Evolutionary conservation across 2,329 filamentous ascomycete genomes (phyloP).

Genomic region (Colletotrichum orchidophilum): DNA sequence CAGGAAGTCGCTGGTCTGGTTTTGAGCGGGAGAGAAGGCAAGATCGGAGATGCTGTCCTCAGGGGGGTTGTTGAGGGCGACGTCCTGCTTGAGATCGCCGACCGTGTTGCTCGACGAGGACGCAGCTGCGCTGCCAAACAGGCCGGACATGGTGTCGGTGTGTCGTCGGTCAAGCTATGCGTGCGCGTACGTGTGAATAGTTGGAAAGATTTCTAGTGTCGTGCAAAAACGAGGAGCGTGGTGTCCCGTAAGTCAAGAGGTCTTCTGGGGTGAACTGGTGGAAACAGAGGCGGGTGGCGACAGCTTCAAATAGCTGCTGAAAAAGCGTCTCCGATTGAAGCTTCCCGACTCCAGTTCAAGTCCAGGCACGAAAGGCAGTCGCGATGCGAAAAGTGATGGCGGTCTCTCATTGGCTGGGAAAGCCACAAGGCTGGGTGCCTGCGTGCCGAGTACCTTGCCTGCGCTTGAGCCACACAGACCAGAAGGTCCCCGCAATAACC

Average conservation of each 20-base stretch:
- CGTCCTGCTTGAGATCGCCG: conserved; percentile 90
- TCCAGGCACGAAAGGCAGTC: conserved; percentile 26
- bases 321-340: neutral
- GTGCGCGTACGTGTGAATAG: neutral
- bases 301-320: conserved; percentile 21
- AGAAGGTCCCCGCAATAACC: neutral
- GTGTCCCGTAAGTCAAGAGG: no score
- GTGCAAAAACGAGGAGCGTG: neutral
- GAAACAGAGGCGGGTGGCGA: neutral
- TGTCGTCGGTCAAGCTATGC: neutral
- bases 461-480: conserved; percentile 10
- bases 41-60: conserved; percentile 92
- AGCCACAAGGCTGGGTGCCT: conserved; percentile 30
- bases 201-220: neutral
- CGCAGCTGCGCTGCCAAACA: conserved; percentile 65
- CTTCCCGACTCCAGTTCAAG: neutral
- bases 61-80: conserved; percentile 80
- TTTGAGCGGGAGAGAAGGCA: conserved; percentile 75
- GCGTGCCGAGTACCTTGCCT: conserved; percentile 1
- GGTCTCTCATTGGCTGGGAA: conserved; percentile 18
- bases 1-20: conserved; percentile 75
- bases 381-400: conserved; percentile 32
- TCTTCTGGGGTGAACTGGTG: neutral
- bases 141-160: conserved; percentile 66
- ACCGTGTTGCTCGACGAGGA: conserved; percentile 74